Evolutionary conservation across 1,139 yeast species (phyloP).

Genomic region (Zygosaccharomyces pseudobailii): DNA sequence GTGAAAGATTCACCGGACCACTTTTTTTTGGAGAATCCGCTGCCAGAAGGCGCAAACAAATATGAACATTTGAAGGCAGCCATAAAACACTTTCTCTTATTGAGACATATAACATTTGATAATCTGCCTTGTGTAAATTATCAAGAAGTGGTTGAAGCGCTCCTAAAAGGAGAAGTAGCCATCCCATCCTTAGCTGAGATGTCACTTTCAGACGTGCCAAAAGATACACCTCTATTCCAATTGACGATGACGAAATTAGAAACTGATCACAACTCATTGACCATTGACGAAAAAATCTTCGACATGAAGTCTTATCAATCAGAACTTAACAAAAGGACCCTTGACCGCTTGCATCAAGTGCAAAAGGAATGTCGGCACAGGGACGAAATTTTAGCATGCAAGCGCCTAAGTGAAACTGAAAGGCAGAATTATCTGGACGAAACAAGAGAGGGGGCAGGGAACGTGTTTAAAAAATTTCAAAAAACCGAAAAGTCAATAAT

Average conservation of each 20-base stretch:
- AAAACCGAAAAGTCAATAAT: slow-evolving; percentile 46
- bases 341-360: slow-evolving; percentile 38
- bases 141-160: slow-evolving; percentile 15
- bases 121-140: slow-evolving; percentile 4
- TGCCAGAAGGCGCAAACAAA: slow-evolving; percentile 15
- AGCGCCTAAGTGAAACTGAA: slow-evolving; percentile 44
- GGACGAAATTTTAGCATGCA: slow-evolving; percentile 31
- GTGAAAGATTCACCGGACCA: slow-evolving; percentile 42
- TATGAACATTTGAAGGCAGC: slow-evolving; percentile 20
- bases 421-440: slow-evolving; percentile 49
- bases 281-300: slow-evolving; percentile 25
- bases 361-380: slow-evolving; percentile 33
- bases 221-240: slow-evolving; percentile 14
- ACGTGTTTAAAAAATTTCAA: slow-evolving; percentile 43
- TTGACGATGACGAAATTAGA: slow-evolving; percentile 14
- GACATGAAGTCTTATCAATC: slow-evolving; percentile 38
- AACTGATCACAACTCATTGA: slow-evolving; percentile 12
- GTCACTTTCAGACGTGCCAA: slow-evolving; percentile 6
- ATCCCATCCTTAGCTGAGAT: slow-evolving; percentile 18
- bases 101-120: slow-evolving; percentile 11
- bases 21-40: slow-evolving; percentile 21
- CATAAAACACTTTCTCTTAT: slow-evolving; percentile 24
- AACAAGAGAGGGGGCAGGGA: slow-evolving; percentile 45
- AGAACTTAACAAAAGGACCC: slow-evolving; percentile 41
- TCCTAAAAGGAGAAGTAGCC: slow-evolving; percentile 15